Conservation (phyloP, 192 early-diverging fungal species). For the Ambispora gerdemannii region DNA sequence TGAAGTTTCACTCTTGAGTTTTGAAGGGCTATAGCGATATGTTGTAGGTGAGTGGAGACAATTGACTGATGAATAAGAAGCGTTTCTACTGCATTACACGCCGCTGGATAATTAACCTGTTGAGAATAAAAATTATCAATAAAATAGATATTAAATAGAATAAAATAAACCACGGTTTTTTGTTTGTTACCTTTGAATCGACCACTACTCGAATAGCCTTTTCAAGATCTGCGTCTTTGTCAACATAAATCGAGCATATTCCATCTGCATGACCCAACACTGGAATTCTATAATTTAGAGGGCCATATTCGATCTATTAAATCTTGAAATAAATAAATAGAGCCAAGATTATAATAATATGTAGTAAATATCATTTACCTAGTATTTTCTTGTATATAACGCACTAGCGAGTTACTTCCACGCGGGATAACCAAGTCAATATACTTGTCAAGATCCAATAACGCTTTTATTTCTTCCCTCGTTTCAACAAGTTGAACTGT, state of each 20-base stretch:
- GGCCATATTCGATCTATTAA: not conserved
- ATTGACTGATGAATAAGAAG: constrained; percentile 74
- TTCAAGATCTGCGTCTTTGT: constrained; percentile 72
- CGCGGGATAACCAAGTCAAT: constrained; percentile 97
- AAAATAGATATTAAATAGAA: not conserved
- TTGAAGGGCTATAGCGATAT: constrained; percentile 59
- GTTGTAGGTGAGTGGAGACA: constrained; percentile 39
- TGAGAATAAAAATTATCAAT: not conserved
- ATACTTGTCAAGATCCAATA: constrained; percentile 85
- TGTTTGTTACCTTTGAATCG: constrained; percentile 74
- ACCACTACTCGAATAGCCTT: constrained; percentile 79
- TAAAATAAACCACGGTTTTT: no score
- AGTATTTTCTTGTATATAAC: constrained; percentile 88
- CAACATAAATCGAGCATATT: constrained; percentile 88
- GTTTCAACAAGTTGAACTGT: constrained; percentile 87
- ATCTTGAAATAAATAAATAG: constrained; percentile 12
- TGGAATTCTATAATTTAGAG: constrained; percentile 70
- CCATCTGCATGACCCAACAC: constrained; percentile 99
- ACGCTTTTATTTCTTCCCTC: constrained; percentile 80
- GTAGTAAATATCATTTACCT: no score
- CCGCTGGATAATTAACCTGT: constrained; percentile 85
- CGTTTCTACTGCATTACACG: constrained; percentile 94
- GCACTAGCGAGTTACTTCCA: constrained; percentile 88
- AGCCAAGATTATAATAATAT: no score
- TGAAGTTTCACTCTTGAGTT: constrained; percentile 59